A percentile compares a stretch with the other conserved stretches of the same genome.
Evolutionary conservation across 2,329 filamentous ascomycete genomes (phyloP).

Genomic region (Aspergillus uvarum): DNA sequence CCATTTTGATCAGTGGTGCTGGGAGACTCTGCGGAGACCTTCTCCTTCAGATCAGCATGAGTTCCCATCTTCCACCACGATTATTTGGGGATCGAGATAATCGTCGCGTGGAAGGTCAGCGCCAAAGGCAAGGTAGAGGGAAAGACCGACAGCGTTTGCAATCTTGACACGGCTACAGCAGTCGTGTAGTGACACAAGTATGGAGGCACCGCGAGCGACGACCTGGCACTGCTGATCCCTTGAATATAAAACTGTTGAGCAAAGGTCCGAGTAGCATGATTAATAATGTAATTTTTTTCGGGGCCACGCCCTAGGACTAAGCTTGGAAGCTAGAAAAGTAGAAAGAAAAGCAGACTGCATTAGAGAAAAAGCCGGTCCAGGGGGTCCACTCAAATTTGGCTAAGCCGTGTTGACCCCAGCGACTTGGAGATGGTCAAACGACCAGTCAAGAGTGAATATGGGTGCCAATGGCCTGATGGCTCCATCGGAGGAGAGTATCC

Average conservation of each 20-base stretch:
- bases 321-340: constrained; percentile 14
- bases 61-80: constrained; percentile 16
- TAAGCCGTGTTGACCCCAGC: background rate
- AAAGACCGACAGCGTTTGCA: constrained; percentile 4
- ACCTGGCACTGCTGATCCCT: background rate
- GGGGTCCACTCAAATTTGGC: constrained; percentile 2
- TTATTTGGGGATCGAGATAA: background rate
- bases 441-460: background rate
- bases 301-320: constrained; percentile 10
- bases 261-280: background rate
- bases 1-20: constrained; percentile 17
- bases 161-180: background rate
- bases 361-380: background rate
- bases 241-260: background rate
- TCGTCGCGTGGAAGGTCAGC: background rate
- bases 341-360: background rate
- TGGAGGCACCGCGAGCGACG: background rate
- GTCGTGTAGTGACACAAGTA: background rate
- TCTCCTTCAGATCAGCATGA: constrained; percentile 29
- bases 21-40: constrained; percentile 15
- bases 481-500: constrained; percentile 11
- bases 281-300: constrained; percentile 1
- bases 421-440: background rate
- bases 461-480: background rate
- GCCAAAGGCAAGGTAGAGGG: background rate